These are phyloP conservation scores for Hypoxylon cercidicola DNA, from an alignment of 495 filamentous ascomycete genomes.

Conservation along the genomic window DNA sequence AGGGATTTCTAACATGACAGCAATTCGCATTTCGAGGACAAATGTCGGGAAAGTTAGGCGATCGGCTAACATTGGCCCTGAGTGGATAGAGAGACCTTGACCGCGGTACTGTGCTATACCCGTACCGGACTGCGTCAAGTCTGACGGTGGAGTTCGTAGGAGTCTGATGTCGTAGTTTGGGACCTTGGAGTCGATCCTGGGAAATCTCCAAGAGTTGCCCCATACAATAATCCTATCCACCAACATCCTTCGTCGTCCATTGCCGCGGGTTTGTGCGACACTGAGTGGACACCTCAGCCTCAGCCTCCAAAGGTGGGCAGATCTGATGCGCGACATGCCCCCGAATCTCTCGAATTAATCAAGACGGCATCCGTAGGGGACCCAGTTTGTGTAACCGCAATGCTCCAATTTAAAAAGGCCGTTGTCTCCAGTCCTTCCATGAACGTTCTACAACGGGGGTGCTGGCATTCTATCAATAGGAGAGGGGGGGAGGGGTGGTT, in stretches of 20 bases:
- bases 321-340: conserved; percentile 45
- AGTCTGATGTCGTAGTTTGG: conserved; percentile 40
- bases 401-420: conserved; percentile 44
- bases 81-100: conserved; percentile 27
- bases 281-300: conserved; percentile 44
- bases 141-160: conserved; percentile 34
- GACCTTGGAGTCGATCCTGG: conserved; percentile 37
- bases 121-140: conserved; percentile 21
- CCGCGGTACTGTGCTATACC: conserved; percentile 7
- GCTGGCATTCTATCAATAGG: background rate
- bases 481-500: conserved; percentile 1
- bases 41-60: conserved; percentile 29
- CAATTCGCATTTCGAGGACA: conserved; percentile 18
- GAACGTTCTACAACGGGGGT: conserved; percentile 44
- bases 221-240: conserved; percentile 33
- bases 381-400: conserved; percentile 47
- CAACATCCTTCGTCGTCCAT: conserved; percentile 40
- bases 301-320: conserved; percentile 48
- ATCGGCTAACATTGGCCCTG: conserved; percentile 38
- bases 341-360: conserved; percentile 45
- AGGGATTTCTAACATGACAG: conserved; percentile 7
- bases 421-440: conserved; percentile 42
- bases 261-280: conserved; percentile 46
- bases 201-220: conserved; percentile 34
- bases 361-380: conserved; percentile 39